phyloP scores from a whole-genome alignment of 345 rosid genomes.

The Balakata baccata region DNA sequence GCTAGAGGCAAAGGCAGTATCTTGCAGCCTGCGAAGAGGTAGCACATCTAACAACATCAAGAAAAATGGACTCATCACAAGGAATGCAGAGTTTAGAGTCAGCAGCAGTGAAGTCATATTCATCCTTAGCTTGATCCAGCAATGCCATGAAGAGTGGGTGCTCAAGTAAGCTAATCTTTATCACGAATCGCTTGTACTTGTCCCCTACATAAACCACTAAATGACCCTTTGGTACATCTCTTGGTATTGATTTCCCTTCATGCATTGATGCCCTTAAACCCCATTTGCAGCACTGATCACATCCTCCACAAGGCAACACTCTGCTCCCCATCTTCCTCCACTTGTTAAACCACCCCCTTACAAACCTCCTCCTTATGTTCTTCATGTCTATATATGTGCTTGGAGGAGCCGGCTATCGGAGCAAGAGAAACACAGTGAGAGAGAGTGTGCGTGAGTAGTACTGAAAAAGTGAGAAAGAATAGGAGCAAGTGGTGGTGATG shows the following conservation, averaged over 20 bases:
- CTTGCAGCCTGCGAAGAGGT: conserved; percentile 39
- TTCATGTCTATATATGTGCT: conserved; percentile 2
- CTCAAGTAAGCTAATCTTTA: conserved; percentile 57
- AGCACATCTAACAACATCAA: conserved; percentile 64
- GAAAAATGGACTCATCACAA: conserved; percentile 67
- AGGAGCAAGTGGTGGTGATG: conserved; percentile 17
- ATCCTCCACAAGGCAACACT: conserved; percentile 43
- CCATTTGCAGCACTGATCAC: conserved; percentile 47
- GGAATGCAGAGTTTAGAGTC: conserved; percentile 74
- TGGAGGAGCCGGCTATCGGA: background rate
- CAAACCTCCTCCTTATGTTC: conserved; percentile 43
- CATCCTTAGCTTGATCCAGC: conserved; percentile 72
- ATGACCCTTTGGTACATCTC: conserved; percentile 85
- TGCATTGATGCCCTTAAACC: conserved; percentile 39
- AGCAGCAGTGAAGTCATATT: conserved; percentile 50
- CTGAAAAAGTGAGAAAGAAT: conserved; percentile 7
- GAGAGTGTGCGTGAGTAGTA: background rate
- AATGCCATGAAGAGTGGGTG: conserved; percentile 76
- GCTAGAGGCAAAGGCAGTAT: conserved; percentile 30
- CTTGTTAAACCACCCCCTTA: conserved; percentile 45
- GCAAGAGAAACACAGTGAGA: conserved; percentile 8
- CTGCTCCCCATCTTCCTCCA: conserved; percentile 50
- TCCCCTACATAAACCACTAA: conserved; percentile 82
- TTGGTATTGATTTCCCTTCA: conserved; percentile 51
- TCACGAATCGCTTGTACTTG: conserved; percentile 58